Base-by-base conservation (phyloP, 2,329 filamentous ascomycete species). In the Colletotrichum sp. region DNA sequence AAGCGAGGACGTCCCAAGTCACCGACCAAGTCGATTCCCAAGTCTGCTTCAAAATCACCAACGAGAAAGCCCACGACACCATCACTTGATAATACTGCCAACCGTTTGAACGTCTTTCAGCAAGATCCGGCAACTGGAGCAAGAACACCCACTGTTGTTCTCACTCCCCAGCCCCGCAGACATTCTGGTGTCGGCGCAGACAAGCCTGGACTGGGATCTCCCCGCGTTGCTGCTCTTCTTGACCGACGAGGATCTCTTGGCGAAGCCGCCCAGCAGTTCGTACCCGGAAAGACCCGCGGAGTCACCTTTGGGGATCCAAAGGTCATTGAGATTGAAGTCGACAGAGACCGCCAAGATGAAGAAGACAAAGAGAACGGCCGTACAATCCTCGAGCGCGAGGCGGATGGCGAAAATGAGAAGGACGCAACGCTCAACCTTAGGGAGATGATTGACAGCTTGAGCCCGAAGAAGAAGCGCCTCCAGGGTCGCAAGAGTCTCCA, bases 391-490 rank as follows among this genome's bases (percentile, higher is more conserved):
- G 88, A 91, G 79, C 87, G 89, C 36, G 89, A 91, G 78, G 87
- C 85, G 8, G 84, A 90, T 79, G 84, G 86, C 67, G 84, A 86
- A 32, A 88, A 90, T 43, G 91, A 92, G 39, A 89, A 88, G 62
- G 93, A 95, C 77, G 88, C 87, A 4, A 94, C 93, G 0, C 84
- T 92, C 43, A 95, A 92, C 77, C 85, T 96, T 58, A 94, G 91
- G 77, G 93, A 95, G 77, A 93, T 95, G 91, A 96, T 96, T 76
- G 90, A 94, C 76, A 94, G 91, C 72, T 87, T 96, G 77, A 95
- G 94, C 28, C 94, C 95, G 0, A 95, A 94, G 84, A 95, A 95
- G 82, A 93, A 91, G 70, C 84, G 85, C 8, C 79, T 94, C 8
- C 92, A 89, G 71, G 92, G 92, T 16, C 92, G 94, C 55, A 96